Evolutionary conservation across 208 protist genomes (phyloP), one percentile per base, ranked within the genome.

Genomic region (Wallacemonas rigidus): DNA sequence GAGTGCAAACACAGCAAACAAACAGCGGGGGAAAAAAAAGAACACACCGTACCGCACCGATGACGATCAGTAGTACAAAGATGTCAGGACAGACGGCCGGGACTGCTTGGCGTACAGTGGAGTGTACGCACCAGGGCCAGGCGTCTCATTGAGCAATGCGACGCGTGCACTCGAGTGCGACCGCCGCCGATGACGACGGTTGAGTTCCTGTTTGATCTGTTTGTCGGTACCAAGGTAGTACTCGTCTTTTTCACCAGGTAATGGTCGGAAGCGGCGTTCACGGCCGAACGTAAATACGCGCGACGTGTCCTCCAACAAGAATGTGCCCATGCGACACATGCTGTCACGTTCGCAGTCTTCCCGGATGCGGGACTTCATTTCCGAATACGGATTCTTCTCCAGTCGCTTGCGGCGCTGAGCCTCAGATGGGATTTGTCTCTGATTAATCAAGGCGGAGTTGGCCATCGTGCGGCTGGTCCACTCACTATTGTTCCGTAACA

Each of bases 91-190:
- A 0, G 86, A 81, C 2, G 84, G 84, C 36, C 86, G 87, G 3
- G 83, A 86, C 60, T 87, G 51, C 48, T 92, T 92, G 55, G 62
- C 80, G 76, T 90, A 95, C 0, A 80, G 83, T 43, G 90, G 90
- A 3, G 87, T 95, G 76, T 95, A 95, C 7, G 90, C 83, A 15
- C 90, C 90, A 11, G 90, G 90, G 8, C 90, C 90, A 3, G 90
- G 90, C 7, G 83, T 76, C 39, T 74, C 80, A 35, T 57, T 62
- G 15, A 60, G 71, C 1, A 74, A n/a, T 2, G 53, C 38, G 43
- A 70, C 51, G 47, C 72, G 54, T n/a, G 26, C 5, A 5, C 17
- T 17, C 12, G 63, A 44, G 41, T 69, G 50, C 11, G 64, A 69
- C 11, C 50, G 15, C 15, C 51, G 15, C 38, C 6, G 50, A 51